Evolutionary conservation across 2,329 filamentous ascomycete genomes (phyloP), one percentile per base, ranked within the genome.

Genomic region (Leptographium lundbergii): DNA sequence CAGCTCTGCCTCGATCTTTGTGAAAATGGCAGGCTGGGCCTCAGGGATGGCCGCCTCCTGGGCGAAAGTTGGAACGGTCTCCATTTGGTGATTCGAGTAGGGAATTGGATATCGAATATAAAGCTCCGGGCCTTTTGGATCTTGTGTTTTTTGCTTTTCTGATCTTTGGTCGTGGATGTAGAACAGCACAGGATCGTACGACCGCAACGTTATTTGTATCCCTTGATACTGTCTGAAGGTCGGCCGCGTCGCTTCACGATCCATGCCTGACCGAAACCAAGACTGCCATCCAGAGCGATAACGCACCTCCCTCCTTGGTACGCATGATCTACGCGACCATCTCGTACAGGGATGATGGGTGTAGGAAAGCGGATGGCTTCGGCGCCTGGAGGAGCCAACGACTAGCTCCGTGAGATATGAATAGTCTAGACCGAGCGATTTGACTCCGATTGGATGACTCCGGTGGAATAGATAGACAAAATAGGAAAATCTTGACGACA

Each of bases 401-500:
- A 42, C 57, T 56, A 59, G 47, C 11, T 47, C 47, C 17, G 34
- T 4, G n/a, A 54, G 59, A 57, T 57, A 57, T 19, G 17, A 19
- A 60, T 39, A 57, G 56, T 57, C 59, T 60, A 60, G 59, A 55
- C 55, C 51, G 24, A 42, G 55, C 59, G 59, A 57, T 57, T 60
- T 54, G 29, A 11, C 59, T 60, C 59, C 59, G 59, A 60, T 60
- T 60, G 59, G 59, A 45, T 24, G 22, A 13, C 5, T 5, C 7
- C 14, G 1, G 17, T 55, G 59, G 55, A 24, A 55, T n/a, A 22
- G 25, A 9, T 60, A 0, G 55, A 60, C 59, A 39, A 51, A 60
- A 55, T 50, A 57, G 59, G 59, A 42, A 55, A 60, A 57, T 60
- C 55, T 60, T 60, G 55, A 60, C 59, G 59, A 53, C n/a, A 72